phyloP scores from a whole-genome alignment of 139 green algal species.

The Nannochloris sp. region DNA sequence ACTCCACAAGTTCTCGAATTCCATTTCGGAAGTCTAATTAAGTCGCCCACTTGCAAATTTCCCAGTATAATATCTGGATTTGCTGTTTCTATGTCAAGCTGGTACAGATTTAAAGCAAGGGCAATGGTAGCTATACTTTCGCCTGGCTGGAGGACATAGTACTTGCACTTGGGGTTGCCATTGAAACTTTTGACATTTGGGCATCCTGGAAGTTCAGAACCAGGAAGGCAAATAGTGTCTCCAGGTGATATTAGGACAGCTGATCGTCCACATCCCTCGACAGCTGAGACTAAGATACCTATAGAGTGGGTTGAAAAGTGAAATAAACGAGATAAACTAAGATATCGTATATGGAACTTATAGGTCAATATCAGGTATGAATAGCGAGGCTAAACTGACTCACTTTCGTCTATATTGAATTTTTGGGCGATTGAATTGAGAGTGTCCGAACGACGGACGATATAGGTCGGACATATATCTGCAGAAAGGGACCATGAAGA shows the following conservation, averaged over 20 bases:
- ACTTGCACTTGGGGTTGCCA: neutral
- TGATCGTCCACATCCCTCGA: neutral
- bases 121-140: neutral
- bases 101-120: neutral
- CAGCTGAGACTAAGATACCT: neutral
- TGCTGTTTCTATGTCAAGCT: neutral
- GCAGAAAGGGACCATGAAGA: neutral
- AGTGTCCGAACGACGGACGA: neutral
- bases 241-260: neutral
- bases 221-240: neutral
- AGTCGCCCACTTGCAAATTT: neutral
- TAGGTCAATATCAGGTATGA: neutral
- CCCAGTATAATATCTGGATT: neutral
- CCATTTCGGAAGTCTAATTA: conserved; percentile 1
- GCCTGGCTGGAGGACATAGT: conserved; percentile 4
- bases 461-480: neutral
- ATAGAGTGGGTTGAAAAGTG: neutral
- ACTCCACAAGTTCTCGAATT: neutral
- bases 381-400: neutral
- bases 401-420: neutral
- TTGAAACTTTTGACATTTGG: neutral
- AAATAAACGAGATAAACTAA: neutral
- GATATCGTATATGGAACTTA: neutral
- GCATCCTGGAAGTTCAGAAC: neutral
- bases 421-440: neutral